Evolutionary conservation across 2,329 filamentous ascomycete species (phyloP), one percentile per base, ranked within the genome.

Genomic region (Dryadomyces sulphureus): DNA sequence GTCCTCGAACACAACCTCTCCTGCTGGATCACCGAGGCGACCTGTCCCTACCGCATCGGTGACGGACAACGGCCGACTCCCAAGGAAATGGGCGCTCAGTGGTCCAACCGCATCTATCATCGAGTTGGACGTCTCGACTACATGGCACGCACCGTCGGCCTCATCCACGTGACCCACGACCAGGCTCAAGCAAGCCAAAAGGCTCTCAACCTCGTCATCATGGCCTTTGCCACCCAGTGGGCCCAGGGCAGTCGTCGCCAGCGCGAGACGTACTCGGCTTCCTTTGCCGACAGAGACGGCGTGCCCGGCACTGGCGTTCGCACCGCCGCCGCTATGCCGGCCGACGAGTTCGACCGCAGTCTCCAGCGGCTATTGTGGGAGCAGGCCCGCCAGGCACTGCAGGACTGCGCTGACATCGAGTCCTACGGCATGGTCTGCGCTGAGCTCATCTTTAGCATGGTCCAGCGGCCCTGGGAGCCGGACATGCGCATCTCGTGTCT

Each of bases 211-310:
- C 55, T 68, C 4, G 62, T 64, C 3, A 70, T 73, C 41, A 67
- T 72, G 60, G 66, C 71, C 0, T 74, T 73, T 54, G 67, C 70
- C 4, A 66, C 69, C 1, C 70, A 74, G 50, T 73, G 71, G 67
- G 59, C 65, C 0, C 65, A 67, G 41, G 57, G 57, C 5, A 63
- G 62, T 21, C 52, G 48, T 12, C 53, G 60, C 27, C 50, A 50
- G 42, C 49, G 54, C 25, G 49, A 56, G 43, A 34, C 46, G 38
- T 55, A 54, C 41, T n/a, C 21, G 8, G 5, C 39, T 7, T 48
- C 48, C 43, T 50, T 48, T 14, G 41, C 48, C n/a, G 27, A 36
- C 11, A 16, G 35, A 9, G 14, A 25, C 38, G 43, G 16, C 41
- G 11, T 46, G 22, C 12, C 21, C n/a, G 43, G 30, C 45, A 22